Base-by-base conservation (phyloP, 78 protist species). In the Diacronema lutheri region DNA sequence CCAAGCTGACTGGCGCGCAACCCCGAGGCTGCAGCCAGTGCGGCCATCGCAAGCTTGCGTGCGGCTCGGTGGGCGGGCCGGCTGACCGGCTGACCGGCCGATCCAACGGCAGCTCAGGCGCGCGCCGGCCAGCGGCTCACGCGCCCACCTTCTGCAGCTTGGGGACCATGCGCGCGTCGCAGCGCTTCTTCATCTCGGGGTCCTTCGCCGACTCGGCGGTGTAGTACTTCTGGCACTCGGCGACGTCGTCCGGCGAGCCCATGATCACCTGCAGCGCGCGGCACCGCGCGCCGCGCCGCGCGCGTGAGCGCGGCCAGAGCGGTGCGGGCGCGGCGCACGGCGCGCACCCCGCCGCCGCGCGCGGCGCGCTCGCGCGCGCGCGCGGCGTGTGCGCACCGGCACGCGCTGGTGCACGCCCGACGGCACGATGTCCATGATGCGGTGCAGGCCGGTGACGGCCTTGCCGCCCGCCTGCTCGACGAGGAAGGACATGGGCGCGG, bases 401-500 rank as follows among this genome's bases (percentile, higher is more conserved):
- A 31, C 0, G 61, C 92, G 86, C 69, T 77, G 87, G 74, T 91
- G 94, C 69, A 88, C 61, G 58, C 41, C n/a, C 61, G 10, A 29
- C 19, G 95, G 95, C 41, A n/a, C 21, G 38, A 86, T 11, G 65
- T 82, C 93, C 61, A 80, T 56, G 60, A 84, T 46, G 38, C 77
- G 76, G 25, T 62, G 46, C 86, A 62, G 64, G 78, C 86, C 72
- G 14, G 83, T 77, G 29, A 73, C 19, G 7, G 87, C 87, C 29
- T 20, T 31, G 11, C 87, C 87, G 71, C 87, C 87, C 55, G 76
- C 76, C 66, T 78, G 85, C 79, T 94, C 97, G 61, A 89, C 38
- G 72, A 94, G 58, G 69, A 87, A 92, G 38, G 96, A 84, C 90
- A 96, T 89, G 33, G 98, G 98, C 20, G 85, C 72, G 56, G 56